phyloP scores from a whole-genome alignment of 495 filamentous ascomycete genomes.

The Lasiosphaeria miniovina region DNA sequence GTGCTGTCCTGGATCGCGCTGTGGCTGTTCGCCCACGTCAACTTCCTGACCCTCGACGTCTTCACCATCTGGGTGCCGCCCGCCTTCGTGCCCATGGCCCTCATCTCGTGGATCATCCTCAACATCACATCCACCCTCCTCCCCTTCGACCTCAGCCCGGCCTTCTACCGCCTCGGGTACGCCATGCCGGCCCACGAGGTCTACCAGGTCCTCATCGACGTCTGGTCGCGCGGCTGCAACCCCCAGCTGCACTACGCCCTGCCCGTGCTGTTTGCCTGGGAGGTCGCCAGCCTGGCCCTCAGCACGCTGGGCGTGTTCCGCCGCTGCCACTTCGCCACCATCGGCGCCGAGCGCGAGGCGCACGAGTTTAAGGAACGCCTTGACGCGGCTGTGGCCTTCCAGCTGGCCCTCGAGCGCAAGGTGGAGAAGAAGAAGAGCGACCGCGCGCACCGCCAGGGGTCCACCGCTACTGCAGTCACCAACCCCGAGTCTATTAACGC shows the following conservation, averaged over 20 bases:
- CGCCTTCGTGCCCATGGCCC: slow-evolving; percentile 42
- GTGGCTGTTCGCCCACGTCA: slow-evolving; percentile 53
- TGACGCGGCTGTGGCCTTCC: slow-evolving; percentile 25
- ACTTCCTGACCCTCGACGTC: slow-evolving; percentile 49
- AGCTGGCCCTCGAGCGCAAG: slow-evolving; percentile 8
- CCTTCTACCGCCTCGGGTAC: slow-evolving; percentile 48
- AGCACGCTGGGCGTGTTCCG: slow-evolving; percentile 42
- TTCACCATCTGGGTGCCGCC: slow-evolving; percentile 45
- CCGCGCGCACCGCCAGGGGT: background rate
- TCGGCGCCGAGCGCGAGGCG: slow-evolving; percentile 36
- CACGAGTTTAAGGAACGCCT: slow-evolving; percentile 27
- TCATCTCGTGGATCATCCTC: slow-evolving; percentile 48
- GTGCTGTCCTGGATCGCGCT: slow-evolving; percentile 44
- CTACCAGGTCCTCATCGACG: slow-evolving; percentile 44
- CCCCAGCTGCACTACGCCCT: slow-evolving; percentile 40
- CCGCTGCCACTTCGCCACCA: slow-evolving; percentile 33
- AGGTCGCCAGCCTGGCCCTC: slow-evolving; percentile 26
- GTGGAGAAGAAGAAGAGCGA: slow-evolving; percentile 12
- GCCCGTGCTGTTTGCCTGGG: slow-evolving; percentile 44
- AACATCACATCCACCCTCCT: slow-evolving; percentile 47
- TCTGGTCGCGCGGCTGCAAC: slow-evolving; percentile 51
- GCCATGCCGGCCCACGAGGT: slow-evolving; percentile 46
- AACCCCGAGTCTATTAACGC: background rate
- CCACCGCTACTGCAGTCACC: background rate
- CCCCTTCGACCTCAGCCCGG: slow-evolving; percentile 46